Evolutionary conservation across 192 early-diverging fungal genomes (phyloP), one percentile per base, ranked within the genome.

Genomic region (Linderina pennispora): DNA sequence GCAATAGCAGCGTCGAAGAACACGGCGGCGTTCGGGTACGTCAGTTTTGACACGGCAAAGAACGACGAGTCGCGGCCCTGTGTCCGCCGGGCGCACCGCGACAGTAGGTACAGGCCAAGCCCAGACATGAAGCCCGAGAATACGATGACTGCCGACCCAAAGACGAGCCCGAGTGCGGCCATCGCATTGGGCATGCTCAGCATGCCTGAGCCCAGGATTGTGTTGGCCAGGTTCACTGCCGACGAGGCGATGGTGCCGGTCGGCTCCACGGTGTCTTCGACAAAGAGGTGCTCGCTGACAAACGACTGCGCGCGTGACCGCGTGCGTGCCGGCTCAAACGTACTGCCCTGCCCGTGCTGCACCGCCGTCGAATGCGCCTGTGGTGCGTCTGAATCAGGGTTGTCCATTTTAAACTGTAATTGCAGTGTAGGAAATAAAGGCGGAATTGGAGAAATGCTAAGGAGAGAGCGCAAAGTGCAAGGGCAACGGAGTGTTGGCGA

Each of bases 161-260:
- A 58, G 3, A 78, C 66, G 40, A 99, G 67, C 31, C 97, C 97
- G 14, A 89, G 77, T 9, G 86, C 62, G 1, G 90, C 87, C 34
- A 99, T 61, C 8, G 93, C 93, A 34, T 80, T 78, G 19, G 94
- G 90, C 96, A 99, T 95, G 24, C 94, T 94, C 19, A 99, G 71
- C 91, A 98, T 94, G 3, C 94, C 97, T 34, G 86, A 83, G n/a
- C 94, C 94, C 8, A 98, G 69, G 56, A 99, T 95, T 0, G 94
- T 99, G 54, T 99, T 99, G 28, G 86, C 78, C 25, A 99, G 73
- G 57, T 97, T 99, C 43, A 92, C 78, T 7, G 77, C 62, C 8
- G 83, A 89, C 31, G 80, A 80, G 23, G 65, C 36, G 2, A 83
- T 57, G 3, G 88, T 81, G 9, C 85, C 90, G 3, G 78, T 83